These are phyloP conservation scores for Nymphaea colorata DNA, from an alignment of 164 flowering plant species.

Conservation along the genomic window DNA sequence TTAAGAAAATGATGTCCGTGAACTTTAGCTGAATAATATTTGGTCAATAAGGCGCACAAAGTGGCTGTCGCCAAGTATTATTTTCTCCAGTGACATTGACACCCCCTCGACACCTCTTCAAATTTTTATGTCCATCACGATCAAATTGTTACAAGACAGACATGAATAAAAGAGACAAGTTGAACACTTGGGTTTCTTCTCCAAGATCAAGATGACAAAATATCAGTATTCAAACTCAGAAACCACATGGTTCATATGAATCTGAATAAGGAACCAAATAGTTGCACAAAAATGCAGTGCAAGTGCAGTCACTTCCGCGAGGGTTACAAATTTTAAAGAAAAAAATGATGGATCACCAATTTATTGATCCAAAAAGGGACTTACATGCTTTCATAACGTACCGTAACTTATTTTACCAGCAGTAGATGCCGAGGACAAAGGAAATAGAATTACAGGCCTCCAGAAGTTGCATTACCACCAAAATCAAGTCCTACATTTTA, in stretches of 20 bases:
- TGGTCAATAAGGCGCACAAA: no score
- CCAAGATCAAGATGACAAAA: background rate
- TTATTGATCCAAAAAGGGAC: constrained; percentile 1
- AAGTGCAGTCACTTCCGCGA: background rate
- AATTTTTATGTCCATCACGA: no score
- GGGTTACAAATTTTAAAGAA: background rate
- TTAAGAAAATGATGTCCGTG: no score
- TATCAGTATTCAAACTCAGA: background rate
- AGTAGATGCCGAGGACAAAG: background rate
- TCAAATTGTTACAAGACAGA: no score
- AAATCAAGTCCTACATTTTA: constrained; percentile 12
- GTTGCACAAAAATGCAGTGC: background rate
- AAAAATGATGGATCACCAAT: background rate
- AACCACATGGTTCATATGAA: background rate
- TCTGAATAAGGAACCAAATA: background rate
- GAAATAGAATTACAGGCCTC: background rate
- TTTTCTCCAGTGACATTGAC: no score
- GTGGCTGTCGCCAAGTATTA: no score
- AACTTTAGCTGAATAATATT: no score
- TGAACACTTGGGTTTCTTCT: no score
- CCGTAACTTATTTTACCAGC: background rate
- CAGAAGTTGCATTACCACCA: constrained; percentile 4
- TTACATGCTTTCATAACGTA: background rate
- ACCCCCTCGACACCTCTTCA: no score
- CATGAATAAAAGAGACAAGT: no score